phyloP scores from a whole-genome alignment of 2,329 filamentous ascomycete genomes.

The Ramularia endophylla region DNA sequence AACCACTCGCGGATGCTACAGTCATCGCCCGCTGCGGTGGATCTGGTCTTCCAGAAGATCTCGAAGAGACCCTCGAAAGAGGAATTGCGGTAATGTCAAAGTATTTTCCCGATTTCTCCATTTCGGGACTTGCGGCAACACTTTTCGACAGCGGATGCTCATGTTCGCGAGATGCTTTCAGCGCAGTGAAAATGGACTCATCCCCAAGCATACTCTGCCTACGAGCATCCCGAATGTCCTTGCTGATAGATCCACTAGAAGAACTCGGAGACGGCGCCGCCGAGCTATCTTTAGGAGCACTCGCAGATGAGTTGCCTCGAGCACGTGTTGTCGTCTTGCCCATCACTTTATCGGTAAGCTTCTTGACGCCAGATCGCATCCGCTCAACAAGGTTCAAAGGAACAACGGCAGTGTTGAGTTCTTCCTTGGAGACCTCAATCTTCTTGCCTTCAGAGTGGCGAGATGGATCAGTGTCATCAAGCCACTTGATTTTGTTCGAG shows the following conservation, averaged over 20 bases:
- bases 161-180: constrained; percentile 45
- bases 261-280: constrained; percentile 48
- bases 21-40: constrained; percentile 38
- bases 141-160: constrained; percentile 74
- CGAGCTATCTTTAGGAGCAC: constrained; percentile 47
- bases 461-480: constrained; percentile 88
- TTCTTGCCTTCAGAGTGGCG: constrained; percentile 70
- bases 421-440: constrained; percentile 87
- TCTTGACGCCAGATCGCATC: constrained; percentile 65
- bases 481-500: constrained; percentile 68
- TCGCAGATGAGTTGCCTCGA: constrained; percentile 50
- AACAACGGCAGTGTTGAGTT: constrained; percentile 84
- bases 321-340: constrained; percentile 10
- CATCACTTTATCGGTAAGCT: constrained; percentile 42
- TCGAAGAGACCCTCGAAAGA: constrained; percentile 18
- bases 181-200: constrained; percentile 48
- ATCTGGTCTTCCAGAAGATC: constrained; percentile 11
- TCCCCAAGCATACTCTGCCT: constrained; percentile 55
- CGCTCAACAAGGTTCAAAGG: constrained; percentile 83
- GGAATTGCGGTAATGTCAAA: constrained; percentile 15
- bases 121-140: constrained; percentile 62
- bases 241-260: constrained; percentile 50
- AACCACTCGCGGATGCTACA: constrained; percentile 36
- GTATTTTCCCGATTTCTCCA: constrained; percentile 14
- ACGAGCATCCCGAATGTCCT: constrained; percentile 43